Evolutionary conservation across 2,329 filamentous ascomycete genomes (phyloP).

Genomic region (Cytospora paraplurivora): DNA sequence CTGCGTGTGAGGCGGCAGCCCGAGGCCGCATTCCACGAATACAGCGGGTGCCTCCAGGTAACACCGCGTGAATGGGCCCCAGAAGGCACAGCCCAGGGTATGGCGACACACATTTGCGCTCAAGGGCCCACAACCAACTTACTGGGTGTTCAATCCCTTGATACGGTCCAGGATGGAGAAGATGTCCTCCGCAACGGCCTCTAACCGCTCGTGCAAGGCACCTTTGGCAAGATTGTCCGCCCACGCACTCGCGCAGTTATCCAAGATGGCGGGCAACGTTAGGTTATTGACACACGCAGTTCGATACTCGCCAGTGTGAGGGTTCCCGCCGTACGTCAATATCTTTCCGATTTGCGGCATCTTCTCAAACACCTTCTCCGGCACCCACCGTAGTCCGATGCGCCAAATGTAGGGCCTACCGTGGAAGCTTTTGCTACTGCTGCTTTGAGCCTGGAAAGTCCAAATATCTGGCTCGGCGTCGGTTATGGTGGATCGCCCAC

Average conservation of each 20-base stretch:
- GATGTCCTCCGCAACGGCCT: slow-evolving; percentile 37
- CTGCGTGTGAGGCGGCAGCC: slow-evolving; percentile 3
- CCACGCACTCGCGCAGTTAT: slow-evolving; percentile 41
- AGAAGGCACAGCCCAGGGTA: slow-evolving; percentile 31
- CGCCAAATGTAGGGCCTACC: slow-evolving; percentile 12
- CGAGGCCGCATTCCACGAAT: slow-evolving; percentile 38
- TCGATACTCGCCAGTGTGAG: neutral
- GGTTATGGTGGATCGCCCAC: slow-evolving; percentile 35
- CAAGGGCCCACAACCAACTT: slow-evolving; percentile 29
- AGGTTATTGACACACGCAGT: slow-evolving; percentile 33
- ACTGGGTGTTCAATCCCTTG: slow-evolving; percentile 26
- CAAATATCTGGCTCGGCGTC: slow-evolving; percentile 43
- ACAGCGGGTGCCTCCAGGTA: slow-evolving; percentile 35
- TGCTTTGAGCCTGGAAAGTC: slow-evolving; percentile 45
- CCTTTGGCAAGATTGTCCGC: slow-evolving; percentile 32
- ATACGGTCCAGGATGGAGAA: slow-evolving; percentile 42
- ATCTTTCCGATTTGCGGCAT: slow-evolving; percentile 2
- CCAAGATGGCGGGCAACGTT: slow-evolving; percentile 40
- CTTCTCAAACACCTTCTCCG: slow-evolving; percentile 24
- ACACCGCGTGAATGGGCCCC: slow-evolving; percentile 30
- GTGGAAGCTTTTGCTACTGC: slow-evolving; percentile 25
- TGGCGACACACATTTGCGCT: slow-evolving; percentile 23
- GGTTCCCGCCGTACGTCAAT: slow-evolving; percentile 1
- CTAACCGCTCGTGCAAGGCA: slow-evolving; percentile 24
- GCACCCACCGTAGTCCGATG: slow-evolving; percentile 46